Conservation (phyloP, 2,329 filamentous ascomycete genomes). For the Alternaria solani region DNA sequence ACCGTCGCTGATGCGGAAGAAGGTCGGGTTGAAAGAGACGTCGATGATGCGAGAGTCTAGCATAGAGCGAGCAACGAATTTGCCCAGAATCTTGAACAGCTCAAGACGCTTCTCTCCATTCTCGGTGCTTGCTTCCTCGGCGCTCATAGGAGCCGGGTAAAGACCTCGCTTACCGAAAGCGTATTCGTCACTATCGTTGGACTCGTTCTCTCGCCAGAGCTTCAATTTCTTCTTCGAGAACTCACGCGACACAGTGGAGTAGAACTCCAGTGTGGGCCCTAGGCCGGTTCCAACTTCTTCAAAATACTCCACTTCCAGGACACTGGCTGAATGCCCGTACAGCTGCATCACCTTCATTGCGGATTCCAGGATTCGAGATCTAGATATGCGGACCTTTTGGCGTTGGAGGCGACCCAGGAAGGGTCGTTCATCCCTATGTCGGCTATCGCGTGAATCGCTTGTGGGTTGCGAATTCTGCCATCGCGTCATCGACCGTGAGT, state of each 20-base stretch:
- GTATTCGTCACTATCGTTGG: constrained; percentile 75
- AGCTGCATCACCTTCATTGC: constrained; percentile 99
- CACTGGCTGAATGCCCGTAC: constrained; percentile 94
- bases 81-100: constrained; percentile 91
- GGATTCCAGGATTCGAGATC: constrained; percentile 93
- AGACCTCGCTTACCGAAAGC: constrained; percentile 84
- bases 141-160: constrained; percentile 89
- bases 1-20: constrained; percentile 88
- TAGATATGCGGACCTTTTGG: constrained; percentile 97
- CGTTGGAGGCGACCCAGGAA: constrained; percentile 91
- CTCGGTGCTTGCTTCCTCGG: constrained; percentile 75
- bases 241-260: constrained; percentile 95
- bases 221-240: constrained; percentile 97
- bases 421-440: constrained; percentile 84
- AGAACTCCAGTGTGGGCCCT: constrained; percentile 95
- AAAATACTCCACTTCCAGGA: constrained; percentile 97
- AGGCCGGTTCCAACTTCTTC: constrained; percentile 97
- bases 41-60: constrained; percentile 98
- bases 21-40: constrained; percentile 94
- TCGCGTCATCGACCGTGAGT: constrained; percentile 94
- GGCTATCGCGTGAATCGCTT: constrained; percentile 81
- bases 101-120: constrained; percentile 88
- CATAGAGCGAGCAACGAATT: constrained; percentile 98
- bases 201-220: constrained; percentile 93
- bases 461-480: constrained; percentile 92